Conservation (phyloP, 2,329 filamentous ascomycete genomes). For the Colletotrichum melonis region DNA sequence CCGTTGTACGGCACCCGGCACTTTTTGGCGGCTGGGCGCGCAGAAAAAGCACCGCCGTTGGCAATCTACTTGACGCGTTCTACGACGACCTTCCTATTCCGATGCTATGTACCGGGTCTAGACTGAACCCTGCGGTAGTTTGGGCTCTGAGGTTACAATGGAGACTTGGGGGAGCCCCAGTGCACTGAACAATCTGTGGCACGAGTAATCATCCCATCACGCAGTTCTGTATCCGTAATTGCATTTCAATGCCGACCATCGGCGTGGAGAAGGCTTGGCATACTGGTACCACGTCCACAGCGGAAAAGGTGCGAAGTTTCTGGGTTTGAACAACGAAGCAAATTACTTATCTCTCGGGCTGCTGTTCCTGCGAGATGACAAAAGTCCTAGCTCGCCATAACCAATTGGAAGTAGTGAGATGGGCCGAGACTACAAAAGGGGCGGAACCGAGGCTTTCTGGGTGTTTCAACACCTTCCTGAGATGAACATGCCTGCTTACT, state of each 20-base stretch:
- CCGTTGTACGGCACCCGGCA: slow-evolving; percentile 18
- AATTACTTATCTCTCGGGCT: neutral
- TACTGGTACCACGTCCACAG: no score
- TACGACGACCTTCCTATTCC: slow-evolving; percentile 24
- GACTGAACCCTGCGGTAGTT: neutral
- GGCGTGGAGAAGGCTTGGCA: neutral
- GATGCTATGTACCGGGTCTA: slow-evolving; percentile 18
- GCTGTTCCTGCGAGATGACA: neutral
- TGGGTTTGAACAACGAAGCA: no score
- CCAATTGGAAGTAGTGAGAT: neutral
- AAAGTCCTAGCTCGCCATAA: neutral
- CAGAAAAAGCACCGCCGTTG: neutral
- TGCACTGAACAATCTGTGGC: neutral
- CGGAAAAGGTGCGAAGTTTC: neutral
- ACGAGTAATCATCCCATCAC: neutral
- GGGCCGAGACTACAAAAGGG: no score
- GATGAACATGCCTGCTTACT: neutral
- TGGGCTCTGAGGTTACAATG: neutral
- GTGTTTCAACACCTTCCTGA: neutral
- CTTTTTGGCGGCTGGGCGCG: slow-evolving; percentile 14
- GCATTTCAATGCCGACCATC: neutral
- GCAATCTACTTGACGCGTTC: neutral
- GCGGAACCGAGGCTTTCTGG: neutral
- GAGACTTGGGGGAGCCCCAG: neutral
- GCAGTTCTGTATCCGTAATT: neutral